Percentiles rank a stretch among this genome's conserved stretches.
phyloP scores from a whole-genome alignment of 345 rosid genomes.

The Camelina neglecta region DNA sequence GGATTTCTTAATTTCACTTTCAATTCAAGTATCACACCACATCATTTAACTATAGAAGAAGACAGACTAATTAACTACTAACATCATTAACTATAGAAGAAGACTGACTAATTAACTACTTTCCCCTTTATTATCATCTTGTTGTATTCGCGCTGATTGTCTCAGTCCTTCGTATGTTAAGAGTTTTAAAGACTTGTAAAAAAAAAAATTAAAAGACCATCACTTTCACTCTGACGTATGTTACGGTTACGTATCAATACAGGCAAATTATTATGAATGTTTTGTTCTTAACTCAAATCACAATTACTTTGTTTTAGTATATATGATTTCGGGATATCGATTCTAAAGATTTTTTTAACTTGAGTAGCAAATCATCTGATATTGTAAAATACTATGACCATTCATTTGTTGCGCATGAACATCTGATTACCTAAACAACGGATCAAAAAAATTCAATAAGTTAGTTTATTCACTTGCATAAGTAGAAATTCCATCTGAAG shows the following conservation, averaged over 20 bases:
- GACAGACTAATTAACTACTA: too few relatives aligned
- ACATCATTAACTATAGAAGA: conserved; percentile 20
- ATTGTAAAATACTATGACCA: neutral
- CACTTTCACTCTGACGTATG: conserved; percentile 29
- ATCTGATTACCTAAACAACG: neutral
- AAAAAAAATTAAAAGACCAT: conserved; percentile 13
- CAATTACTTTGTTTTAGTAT: neutral
- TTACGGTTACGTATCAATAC: too few relatives aligned
- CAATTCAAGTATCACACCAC: conserved; percentile 11
- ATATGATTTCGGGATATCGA: neutral
- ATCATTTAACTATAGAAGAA: too few relatives aligned
- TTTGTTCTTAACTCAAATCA: neutral
- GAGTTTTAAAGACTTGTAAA: neutral
- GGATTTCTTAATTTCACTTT: conserved; percentile 33
- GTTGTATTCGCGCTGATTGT: neutral
- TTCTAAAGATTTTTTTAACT: neutral
- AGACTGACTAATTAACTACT: neutral
- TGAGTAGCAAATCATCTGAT: neutral
- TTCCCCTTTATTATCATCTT: neutral
- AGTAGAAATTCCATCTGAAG: conserved; percentile 9
- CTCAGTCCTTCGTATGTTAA: conserved; percentile 6
- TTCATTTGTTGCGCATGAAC: neutral
- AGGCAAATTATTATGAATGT: neutral
- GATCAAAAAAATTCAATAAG: neutral
- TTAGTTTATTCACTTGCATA: conserved; percentile 10